A percentile compares a stretch with the other conserved stretches of the same genome.
phyloP scores from a whole-genome alignment of 2,329 filamentous ascomycete genomes.

The Cadophora malorum region DNA sequence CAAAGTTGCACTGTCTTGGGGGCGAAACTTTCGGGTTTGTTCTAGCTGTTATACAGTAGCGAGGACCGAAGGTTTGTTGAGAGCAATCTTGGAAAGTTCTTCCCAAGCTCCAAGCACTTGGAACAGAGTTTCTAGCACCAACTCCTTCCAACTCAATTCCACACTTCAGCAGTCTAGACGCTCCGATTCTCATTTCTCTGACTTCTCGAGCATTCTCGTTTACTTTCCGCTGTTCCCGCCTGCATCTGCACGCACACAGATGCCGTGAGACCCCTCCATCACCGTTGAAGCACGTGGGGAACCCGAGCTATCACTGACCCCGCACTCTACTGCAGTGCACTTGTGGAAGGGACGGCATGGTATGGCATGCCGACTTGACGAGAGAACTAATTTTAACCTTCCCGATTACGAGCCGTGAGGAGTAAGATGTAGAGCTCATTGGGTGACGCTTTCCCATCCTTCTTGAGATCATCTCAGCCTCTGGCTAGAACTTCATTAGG shows the following conservation, averaged over 20 bases:
- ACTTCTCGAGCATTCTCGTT: background rate
- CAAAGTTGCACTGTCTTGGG: background rate
- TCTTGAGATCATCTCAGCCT: background rate
- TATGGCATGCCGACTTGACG: constrained; percentile 8
- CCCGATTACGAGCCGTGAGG: constrained; percentile 8
- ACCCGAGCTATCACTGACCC: constrained; percentile 6
- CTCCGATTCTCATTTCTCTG: background rate
- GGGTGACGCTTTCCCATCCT: background rate
- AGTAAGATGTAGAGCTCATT: background rate
- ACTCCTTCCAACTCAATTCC: background rate
- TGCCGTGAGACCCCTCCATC: background rate
- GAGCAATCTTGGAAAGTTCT: background rate
- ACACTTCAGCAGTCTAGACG: background rate
- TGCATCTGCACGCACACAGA: background rate
- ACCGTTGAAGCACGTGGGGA: background rate
- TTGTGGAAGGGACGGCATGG: constrained; percentile 6
- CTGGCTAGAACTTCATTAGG: background rate
- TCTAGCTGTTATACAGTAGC: constrained; percentile 1
- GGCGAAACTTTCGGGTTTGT: background rate
- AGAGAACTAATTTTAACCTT: constrained; percentile 6
- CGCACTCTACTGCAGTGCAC: background rate
- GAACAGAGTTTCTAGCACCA: background rate
- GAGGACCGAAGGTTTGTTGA: background rate
- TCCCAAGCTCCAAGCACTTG: background rate
- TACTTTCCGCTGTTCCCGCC: background rate